These are phyloP conservation scores for Aureobasidium mangrovei DNA, from an alignment of 2,329 filamentous ascomycete genomes.

Conservation along the genomic window DNA sequence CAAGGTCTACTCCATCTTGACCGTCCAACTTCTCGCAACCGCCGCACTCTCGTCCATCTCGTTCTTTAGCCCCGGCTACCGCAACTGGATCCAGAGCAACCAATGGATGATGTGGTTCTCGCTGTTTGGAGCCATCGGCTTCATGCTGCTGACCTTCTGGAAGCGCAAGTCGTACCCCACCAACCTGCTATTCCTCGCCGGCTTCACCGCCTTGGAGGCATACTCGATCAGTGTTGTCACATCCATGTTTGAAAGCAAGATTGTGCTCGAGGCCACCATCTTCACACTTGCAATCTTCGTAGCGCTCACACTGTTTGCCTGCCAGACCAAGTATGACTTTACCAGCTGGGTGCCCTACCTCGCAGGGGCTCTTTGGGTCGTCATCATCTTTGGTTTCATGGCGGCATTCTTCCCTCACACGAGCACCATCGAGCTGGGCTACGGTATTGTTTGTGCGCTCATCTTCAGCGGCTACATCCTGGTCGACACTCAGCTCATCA, in stretches of 20 bases:
- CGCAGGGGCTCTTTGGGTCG: conserved; percentile 79
- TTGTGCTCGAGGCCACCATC: conserved; percentile 84
- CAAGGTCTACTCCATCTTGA: conserved; percentile 85
- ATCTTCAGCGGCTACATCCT: conserved; percentile 94
- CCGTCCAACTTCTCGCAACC: conserved; percentile 84
- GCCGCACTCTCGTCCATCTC: conserved; percentile 71
- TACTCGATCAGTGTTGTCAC: conserved; percentile 91
- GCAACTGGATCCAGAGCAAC: conserved; percentile 76
- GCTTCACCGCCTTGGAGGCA: conserved; percentile 85
- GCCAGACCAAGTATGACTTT: conserved; percentile 97
- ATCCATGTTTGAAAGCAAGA: conserved; percentile 72
- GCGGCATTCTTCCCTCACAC: conserved; percentile 77
- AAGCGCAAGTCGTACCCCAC: conserved; percentile 85
- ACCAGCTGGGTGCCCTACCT: conserved; percentile 95
- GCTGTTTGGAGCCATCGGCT: conserved; percentile 71
- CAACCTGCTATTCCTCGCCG: conserved; percentile 84
- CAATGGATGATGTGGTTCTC: conserved; percentile 79
- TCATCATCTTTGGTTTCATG: conserved; percentile 91
- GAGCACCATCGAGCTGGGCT: conserved; percentile 75
- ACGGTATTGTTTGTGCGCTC: conserved; percentile 70
- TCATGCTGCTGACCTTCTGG: conserved; percentile 86
- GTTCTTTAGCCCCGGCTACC: conserved; percentile 76
- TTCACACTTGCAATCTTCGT: conserved; percentile 66
- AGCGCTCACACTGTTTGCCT: conserved; percentile 69
- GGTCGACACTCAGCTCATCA: conserved; percentile 89